These are phyloP conservation scores for Pestalotiopsis sp. DNA, from an alignment of 2,329 filamentous ascomycete species.

Conservation along the genomic window DNA sequence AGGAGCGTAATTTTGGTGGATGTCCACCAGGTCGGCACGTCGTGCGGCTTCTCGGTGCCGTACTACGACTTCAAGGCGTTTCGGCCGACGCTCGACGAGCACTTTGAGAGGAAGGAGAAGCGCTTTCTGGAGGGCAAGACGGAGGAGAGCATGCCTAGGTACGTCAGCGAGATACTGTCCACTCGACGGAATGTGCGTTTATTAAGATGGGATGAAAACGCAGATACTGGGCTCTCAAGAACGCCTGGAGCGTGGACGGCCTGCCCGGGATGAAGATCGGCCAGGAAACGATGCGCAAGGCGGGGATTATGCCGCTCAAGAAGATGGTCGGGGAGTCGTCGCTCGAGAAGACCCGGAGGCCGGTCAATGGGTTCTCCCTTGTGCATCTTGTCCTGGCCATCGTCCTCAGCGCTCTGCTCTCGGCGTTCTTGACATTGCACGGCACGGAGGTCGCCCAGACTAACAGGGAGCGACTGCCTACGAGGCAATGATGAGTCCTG, in stretches of 20 bases:
- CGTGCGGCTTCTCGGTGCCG: constrained; percentile 44
- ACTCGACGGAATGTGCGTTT: neutral
- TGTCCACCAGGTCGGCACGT: constrained; percentile 41
- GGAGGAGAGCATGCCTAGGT: constrained; percentile 39
- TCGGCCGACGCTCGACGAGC: constrained; percentile 36
- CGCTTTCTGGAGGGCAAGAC: constrained; percentile 34
- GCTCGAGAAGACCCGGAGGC: constrained; percentile 18
- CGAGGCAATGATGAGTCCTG: neutral
- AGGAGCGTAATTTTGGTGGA: constrained; percentile 41
- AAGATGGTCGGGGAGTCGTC: constrained; percentile 43
- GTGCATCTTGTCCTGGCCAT: constrained; percentile 10
- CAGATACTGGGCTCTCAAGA: constrained; percentile 45
- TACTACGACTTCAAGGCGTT: constrained; percentile 40
- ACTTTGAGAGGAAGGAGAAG: constrained; percentile 33
- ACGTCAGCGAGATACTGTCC: neutral
- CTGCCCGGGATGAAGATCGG: constrained; percentile 39
- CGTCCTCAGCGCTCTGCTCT: constrained; percentile 10
- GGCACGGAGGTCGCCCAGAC: neutral
- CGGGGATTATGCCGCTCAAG: constrained; percentile 36
- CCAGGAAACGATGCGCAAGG: constrained; percentile 29
- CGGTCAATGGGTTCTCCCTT: neutral
- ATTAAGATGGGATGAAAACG: neutral
- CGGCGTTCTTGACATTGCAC: neutral
- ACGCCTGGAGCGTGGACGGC: constrained; percentile 41
- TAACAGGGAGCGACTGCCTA: neutral